Conservation (phyloP, 306 rosid genomes). For the Cicer arietinum region DNA sequence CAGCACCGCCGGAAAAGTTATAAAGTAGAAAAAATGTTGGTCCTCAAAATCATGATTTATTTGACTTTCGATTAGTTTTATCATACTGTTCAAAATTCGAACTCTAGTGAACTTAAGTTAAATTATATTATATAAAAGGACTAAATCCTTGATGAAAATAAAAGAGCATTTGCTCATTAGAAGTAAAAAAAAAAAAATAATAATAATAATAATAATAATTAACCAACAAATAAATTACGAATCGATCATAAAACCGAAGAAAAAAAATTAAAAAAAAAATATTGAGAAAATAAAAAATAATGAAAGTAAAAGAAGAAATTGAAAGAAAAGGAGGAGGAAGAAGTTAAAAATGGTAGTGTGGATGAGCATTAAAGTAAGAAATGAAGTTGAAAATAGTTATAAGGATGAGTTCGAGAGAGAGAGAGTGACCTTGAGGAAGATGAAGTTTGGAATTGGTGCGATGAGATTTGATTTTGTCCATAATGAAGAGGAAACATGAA, state of each 20-base stretch:
- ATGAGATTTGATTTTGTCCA: slow-evolving; percentile 63
- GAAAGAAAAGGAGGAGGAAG: not conserved
- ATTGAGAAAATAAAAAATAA: not conserved
- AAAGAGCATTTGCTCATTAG: not conserved
- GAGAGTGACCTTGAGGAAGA: slow-evolving; percentile 55
- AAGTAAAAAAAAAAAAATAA: too few species aligned
- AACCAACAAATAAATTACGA: not conserved
- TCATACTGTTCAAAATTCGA: not conserved
- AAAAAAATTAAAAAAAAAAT: not conserved
- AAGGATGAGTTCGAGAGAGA: not conserved
- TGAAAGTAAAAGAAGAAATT: not conserved
- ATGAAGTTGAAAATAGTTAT: slow-evolving; percentile 8
- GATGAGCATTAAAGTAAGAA: slow-evolving; percentile 9
- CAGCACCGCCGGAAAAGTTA: slow-evolving; percentile 47
- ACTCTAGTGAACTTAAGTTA: not conserved
- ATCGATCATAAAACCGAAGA: not conserved
- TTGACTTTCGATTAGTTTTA: not conserved
- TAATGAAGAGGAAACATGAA: slow-evolving; percentile 51
- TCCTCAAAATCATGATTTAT: slow-evolving; percentile 10
- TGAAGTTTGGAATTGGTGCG: slow-evolving; percentile 51
- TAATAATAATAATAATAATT: not conserved
- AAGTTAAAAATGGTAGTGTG: not conserved
- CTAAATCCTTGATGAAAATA: slow-evolving; percentile 9
- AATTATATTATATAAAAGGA: not conserved
- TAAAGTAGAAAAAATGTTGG: slow-evolving; percentile 25